phyloP scores from a whole-genome alignment of 768 basidiomycete species.

The Naganishia onofrii region DNA sequence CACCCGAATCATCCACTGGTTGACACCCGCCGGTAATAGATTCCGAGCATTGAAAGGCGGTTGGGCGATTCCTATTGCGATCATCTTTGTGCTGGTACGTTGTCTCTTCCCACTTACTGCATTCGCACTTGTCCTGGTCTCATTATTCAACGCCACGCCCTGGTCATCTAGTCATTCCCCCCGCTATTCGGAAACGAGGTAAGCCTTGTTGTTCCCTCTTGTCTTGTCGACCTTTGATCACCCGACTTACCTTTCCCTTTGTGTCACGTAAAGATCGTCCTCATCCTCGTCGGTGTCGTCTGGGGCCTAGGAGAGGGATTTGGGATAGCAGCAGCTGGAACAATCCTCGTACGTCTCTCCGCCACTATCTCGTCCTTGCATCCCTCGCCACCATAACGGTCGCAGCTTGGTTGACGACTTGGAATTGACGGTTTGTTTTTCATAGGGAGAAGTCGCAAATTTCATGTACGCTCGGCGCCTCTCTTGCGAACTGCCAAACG shows the following conservation, averaged over 20 bases:
- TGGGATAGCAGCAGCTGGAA: constrained; percentile 64
- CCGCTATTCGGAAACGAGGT: constrained; percentile 82
- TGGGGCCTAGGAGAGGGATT: constrained; percentile 88
- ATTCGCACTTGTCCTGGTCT: too few relatives aligned
- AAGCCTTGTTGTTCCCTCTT: not conserved
- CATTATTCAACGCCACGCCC: too few relatives aligned
- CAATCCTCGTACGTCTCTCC: constrained; percentile 57
- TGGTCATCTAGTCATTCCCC: constrained; percentile 59
- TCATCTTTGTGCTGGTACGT: constrained; percentile 67
- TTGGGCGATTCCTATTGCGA: constrained; percentile 71
- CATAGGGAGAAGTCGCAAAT: constrained; percentile 77
- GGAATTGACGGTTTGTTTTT: not conserved
- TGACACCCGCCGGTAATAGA: constrained; percentile 62
- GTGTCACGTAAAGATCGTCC: constrained; percentile 59
- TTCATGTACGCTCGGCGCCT: constrained; percentile 64
- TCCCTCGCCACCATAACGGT: too few relatives aligned
- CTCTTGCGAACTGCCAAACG: too few relatives aligned
- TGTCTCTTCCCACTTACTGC: constrained; percentile 52
- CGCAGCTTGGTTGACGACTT: too few relatives aligned
- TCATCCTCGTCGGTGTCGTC: constrained; percentile 80
- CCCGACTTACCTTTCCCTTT: too few relatives aligned
- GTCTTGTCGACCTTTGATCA: too few relatives aligned
- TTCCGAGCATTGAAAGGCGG: constrained; percentile 53
- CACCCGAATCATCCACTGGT: constrained; percentile 67
- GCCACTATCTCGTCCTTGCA: too few relatives aligned